These are phyloP conservation scores for Kalmusia sp. DNA, from an alignment of 2,329 filamentous ascomycete genomes.

Conservation along the genomic window DNA sequence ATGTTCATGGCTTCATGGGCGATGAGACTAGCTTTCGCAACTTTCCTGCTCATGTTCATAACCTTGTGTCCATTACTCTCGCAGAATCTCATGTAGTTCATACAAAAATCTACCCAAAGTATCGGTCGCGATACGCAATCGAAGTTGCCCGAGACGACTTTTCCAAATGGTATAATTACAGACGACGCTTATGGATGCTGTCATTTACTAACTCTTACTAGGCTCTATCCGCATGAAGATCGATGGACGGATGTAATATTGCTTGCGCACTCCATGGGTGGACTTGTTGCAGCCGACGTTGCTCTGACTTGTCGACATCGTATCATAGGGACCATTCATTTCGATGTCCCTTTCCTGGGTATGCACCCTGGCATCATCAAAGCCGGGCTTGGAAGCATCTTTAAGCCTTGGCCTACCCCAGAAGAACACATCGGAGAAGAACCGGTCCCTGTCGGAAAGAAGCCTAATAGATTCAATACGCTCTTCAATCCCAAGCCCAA, in stretches of 20 bases:
- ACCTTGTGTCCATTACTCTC: constrained; percentile 71
- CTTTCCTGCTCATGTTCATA: constrained; percentile 87
- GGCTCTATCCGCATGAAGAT: constrained; percentile 78
- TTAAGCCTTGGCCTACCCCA: constrained; percentile 57
- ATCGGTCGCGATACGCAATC: constrained; percentile 76
- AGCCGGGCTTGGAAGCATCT: constrained; percentile 82
- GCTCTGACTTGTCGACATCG: constrained; percentile 76
- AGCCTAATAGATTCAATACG: constrained; percentile 42
- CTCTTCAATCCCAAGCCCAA: constrained; percentile 46
- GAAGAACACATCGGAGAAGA: constrained; percentile 26
- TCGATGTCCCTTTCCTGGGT: constrained; percentile 86
- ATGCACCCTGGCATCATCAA: constrained; percentile 87
- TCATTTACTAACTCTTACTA: constrained; percentile 33
- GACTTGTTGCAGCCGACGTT: constrained; percentile 81
- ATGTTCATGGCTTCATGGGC: constrained; percentile 91
- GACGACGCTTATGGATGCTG: not conserved
- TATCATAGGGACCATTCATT: constrained; percentile 79
- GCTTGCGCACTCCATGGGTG: constrained; percentile 89
- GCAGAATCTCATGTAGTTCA: constrained; percentile 79
- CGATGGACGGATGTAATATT: constrained; percentile 79
- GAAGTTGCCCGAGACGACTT: constrained; percentile 81
- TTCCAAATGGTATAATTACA: constrained; percentile 67
- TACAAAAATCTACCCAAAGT: constrained; percentile 83
- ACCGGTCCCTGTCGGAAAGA: constrained; percentile 17
- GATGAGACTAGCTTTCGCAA: constrained; percentile 85